Evolutionary conservation across 1,139 yeast genomes (phyloP), one percentile per base, ranked within the genome.

Genomic region (Yamadazyma membranifaciens): DNA sequence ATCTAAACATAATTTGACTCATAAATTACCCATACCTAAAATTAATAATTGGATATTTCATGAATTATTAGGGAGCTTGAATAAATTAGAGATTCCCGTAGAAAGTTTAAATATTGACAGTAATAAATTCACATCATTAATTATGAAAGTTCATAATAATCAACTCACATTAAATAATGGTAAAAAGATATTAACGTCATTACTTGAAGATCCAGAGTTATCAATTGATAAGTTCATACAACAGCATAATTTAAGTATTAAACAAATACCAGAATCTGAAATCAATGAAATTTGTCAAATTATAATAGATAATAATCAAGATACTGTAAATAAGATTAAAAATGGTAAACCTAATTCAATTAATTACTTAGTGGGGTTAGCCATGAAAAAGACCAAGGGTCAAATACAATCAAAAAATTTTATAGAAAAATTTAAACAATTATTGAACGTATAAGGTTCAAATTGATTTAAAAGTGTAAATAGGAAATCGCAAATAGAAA

Each of bases 31-130:
- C 6, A 49, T 63, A 4, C 73, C 68, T 43, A 54, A 69, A 24
- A 81, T 85, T 1, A 81, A 83, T 33, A 88, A 87, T 54, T 89
- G 96, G 96, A 62, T 89, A 9, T 80, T 88, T 15, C 94, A 92
- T 60, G 92, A 87, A 47, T 63, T 89, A 27, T 56, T 87, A 17
- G 96, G 97, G 0, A 70, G 80, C 12, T 72, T 87, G 46, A 72
- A 81, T 9, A 80, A 79, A 51, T 63, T 74, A 9, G 70, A 76
- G 12, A 50, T 68, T 31, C 57, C 60, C 4, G 67, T 83, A 31
- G 65, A 66, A 32, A 65, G 65, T 30, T 47, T 64, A 4, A 40
- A 48, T 0, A 39, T 67, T 1, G 52, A 85, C 3, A 58, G 64
- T 0, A 12, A 28, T 12, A 32, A 33, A 13, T 51, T 70, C 9